Percentiles rank a stretch among this genome's conserved stretches.
phyloP scores from a whole-genome alignment of 164 flowering plant species.

The Hamamelis virginiana region DNA sequence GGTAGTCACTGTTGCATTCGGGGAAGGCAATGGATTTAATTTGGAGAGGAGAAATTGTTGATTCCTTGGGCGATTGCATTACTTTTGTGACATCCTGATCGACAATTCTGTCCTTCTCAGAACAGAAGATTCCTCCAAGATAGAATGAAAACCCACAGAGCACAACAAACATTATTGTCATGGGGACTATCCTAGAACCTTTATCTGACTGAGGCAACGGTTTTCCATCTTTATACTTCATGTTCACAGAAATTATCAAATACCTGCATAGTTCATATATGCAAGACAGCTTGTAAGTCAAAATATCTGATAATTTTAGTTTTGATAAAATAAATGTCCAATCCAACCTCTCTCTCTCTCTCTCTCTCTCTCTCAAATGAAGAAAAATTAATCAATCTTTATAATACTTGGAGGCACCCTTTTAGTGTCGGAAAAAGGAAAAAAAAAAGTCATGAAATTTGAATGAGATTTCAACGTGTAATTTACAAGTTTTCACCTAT shows the following conservation, averaged over 20 bases:
- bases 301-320: no score
- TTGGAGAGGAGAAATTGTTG: constrained; percentile 43
- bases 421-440: no score
- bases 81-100: constrained; percentile 24
- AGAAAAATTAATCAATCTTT: no score
- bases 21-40: constrained; percentile 54
- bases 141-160: constrained; percentile 95
- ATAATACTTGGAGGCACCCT: no score
- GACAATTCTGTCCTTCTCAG: constrained; percentile 45
- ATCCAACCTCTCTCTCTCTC: no score
- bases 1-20: constrained; percentile 69
- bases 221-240: constrained; percentile 85
- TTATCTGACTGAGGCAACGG: constrained; percentile 51
- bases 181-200: constrained; percentile 52
- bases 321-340: no score
- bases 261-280: constrained; percentile 24
- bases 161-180: constrained; percentile 56
- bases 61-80: constrained; percentile 36
- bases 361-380: no score
- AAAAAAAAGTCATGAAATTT: no score
- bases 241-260: constrained; percentile 19
- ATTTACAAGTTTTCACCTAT: no score
- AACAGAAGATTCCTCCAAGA: constrained; percentile 84
- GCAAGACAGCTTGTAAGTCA: neutral
- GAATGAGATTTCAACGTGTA: no score